Evolutionary conservation across 2,329 filamentous ascomycete species (phyloP).

Genomic region (Apiospora malaysiana): DNA sequence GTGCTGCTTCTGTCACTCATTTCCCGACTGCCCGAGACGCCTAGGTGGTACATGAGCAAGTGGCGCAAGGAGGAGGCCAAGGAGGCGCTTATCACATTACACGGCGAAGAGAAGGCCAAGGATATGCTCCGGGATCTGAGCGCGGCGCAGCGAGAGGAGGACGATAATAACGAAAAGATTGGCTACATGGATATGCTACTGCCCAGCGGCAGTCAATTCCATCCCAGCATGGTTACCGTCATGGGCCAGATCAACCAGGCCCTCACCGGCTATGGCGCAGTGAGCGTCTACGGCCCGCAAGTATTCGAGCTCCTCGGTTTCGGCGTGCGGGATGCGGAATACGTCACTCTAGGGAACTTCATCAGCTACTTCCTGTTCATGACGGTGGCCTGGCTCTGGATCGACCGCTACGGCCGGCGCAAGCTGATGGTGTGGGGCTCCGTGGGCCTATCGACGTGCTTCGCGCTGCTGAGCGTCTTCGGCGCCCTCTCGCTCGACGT

Average conservation of each 20-base stretch:
- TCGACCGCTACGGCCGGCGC: slow-evolving; percentile 61
- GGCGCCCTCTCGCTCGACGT: slow-evolving; percentile 53
- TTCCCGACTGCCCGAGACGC: slow-evolving; percentile 59
- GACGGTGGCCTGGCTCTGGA: slow-evolving; percentile 65
- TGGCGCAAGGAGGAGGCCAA: slow-evolving; percentile 56
- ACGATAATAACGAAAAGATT: slow-evolving; percentile 49
- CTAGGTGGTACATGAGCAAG: slow-evolving; percentile 62
- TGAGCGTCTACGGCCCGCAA: slow-evolving; percentile 67
- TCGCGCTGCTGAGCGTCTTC: slow-evolving; percentile 57
- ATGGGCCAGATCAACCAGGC: slow-evolving; percentile 70
- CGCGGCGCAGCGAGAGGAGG: slow-evolving; percentile 56
- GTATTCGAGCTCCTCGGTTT: slow-evolving; percentile 68
- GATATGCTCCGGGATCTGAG: slow-evolving; percentile 56
- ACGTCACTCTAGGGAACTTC: slow-evolving; percentile 65
- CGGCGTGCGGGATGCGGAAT: slow-evolving; percentile 55
- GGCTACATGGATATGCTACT: slow-evolving; percentile 64
- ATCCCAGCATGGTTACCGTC: slow-evolving; percentile 64
- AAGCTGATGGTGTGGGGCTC: slow-evolving; percentile 60
- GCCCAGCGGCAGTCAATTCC: slow-evolving; percentile 60
- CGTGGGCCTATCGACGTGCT: slow-evolving; percentile 52
- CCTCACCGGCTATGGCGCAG: slow-evolving; percentile 62
- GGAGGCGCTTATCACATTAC: slow-evolving; percentile 52
- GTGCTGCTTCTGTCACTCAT: slow-evolving; percentile 58
- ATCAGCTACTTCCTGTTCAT: slow-evolving; percentile 65
- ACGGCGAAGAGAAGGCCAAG: slow-evolving; percentile 55